Percentiles rank a stretch among this genome's conserved stretches.
phyloP scores from a whole-genome alignment of 805 yeast genomes.

The Nakazawaea peltata region DNA sequence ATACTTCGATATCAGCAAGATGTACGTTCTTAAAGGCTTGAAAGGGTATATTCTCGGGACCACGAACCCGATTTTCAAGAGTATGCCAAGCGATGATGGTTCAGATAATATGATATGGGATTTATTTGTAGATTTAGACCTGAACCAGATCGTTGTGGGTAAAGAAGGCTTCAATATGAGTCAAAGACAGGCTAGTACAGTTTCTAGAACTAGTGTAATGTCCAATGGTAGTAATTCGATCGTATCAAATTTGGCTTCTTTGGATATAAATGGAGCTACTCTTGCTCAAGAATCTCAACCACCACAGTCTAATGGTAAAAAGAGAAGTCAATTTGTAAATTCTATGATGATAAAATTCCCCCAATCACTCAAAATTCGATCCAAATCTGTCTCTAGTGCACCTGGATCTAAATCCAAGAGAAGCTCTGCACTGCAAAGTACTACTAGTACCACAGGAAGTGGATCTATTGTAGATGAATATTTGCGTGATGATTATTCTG shows the following conservation, averaged over 20 bases:
- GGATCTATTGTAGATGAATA: not conserved
- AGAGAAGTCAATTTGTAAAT: too few relatives aligned
- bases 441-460: not conserved
- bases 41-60: constrained; percentile 53
- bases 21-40: constrained; percentile 37
- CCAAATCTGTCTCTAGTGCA: too few relatives aligned
- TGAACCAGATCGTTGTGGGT: constrained; percentile 27
- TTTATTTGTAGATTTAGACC: constrained; percentile 51
- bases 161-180: not conserved
- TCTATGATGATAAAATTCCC: too few relatives aligned
- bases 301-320: not conserved
- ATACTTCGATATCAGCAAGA: constrained; percentile 50
- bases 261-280: too few relatives aligned
- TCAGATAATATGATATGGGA: constrained; percentile 42
- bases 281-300: not conserved
- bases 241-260: too few relatives aligned
- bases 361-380: too few relatives aligned
- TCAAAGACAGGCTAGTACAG: not conserved
- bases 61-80: constrained; percentile 55
- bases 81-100: constrained; percentile 21
- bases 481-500: too few relatives aligned
- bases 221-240: not conserved
- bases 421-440: not conserved
- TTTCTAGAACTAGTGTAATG: not conserved
- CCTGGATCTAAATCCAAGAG: not conserved